Base-by-base conservation (phyloP, 257 asterid species). In the Penstemon barbatus region DNA sequence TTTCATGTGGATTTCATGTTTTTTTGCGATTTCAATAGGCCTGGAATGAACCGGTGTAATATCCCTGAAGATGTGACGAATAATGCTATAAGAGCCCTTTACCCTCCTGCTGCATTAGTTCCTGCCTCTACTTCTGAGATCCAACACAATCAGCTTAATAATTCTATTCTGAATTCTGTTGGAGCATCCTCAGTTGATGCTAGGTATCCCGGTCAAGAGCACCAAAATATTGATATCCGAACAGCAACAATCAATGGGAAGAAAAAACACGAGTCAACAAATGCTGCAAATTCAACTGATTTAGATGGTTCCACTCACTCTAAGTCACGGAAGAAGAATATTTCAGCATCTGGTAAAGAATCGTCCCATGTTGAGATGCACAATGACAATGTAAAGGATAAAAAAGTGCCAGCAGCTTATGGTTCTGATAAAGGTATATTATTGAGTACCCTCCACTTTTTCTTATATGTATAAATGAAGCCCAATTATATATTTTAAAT, bases 11-110 rank as follows among this genome's bases (percentile, higher is more conserved):
- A 69, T 38, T 78, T 63, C 75, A 81, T 75, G 67, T 69, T 56
- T 10, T 76, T 71, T 74, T 77, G 8, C 36, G 40, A 54, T 80
- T 75, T 56, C 67, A 45, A 46, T 80, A 95, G 99, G 93, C 96
- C 97, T 78, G 92, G 88, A 77, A 80, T 83, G 97, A 91, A 95
- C 79, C 96, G 91, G 38, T 95, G 99, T 72, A 75, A 71, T 70
- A 65, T 95, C 79, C 83, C 87, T 9, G 96, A 95, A 80, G 96
- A 91, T 76, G 87, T 78, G 77, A 91, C 99, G 5, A 86, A 97
- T 40, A 86, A 80, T 72, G 91, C 97, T 77, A 52, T 87, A 62
- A 86, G 92, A 71, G 87, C 97, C 70, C 87, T 80, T 68, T 87
- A 91, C 87, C 90, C 86, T 59, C 96, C 89, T 33, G 81, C 85